Conservation (phyloP, 345 rosid genomes). For the Hypericum androsaemum region DNA sequence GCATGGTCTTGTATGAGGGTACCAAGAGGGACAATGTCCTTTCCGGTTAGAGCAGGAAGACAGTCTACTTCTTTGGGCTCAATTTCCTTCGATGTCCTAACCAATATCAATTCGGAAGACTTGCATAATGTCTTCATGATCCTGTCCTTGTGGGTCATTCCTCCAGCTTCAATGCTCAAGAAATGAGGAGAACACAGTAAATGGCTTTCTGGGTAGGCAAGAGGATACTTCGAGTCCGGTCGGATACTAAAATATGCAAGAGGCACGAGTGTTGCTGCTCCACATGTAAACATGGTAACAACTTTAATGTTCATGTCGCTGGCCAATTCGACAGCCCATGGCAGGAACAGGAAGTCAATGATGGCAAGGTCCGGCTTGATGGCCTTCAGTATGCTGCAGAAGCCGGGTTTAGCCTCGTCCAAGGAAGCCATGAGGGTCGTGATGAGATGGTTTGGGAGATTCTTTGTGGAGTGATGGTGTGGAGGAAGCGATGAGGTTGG, state of each 20-base stretch:
- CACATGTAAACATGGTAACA: slow-evolving; percentile 8
- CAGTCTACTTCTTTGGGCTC: slow-evolving; percentile 25
- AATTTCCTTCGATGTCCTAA: slow-evolving; percentile 17
- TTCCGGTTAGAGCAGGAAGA: slow-evolving; percentile 11
- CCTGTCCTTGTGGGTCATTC: slow-evolving; percentile 13
- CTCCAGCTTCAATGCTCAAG: slow-evolving; percentile 2
- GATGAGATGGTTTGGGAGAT: slow-evolving; percentile 30
- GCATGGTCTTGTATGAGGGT: slow-evolving; percentile 29
- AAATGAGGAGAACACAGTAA: slow-evolving; percentile 6
- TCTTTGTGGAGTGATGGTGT: slow-evolving; percentile 22
- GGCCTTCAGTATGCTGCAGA: slow-evolving; percentile 9
- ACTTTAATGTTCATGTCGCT: slow-evolving; percentile 14
- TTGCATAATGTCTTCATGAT: slow-evolving; percentile 1
- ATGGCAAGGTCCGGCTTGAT: slow-evolving; percentile 21
- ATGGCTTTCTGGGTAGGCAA: slow-evolving; percentile 11
- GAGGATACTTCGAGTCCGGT: not conserved
- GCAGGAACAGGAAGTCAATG: slow-evolving; percentile 22
- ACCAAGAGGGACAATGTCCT: slow-evolving; percentile 19
- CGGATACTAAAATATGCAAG: not conserved
- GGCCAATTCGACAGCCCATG: slow-evolving; percentile 24
- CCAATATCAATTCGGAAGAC: slow-evolving; percentile 15
- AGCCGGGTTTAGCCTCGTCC: slow-evolving; percentile 12
- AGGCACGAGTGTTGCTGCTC: slow-evolving; percentile 8
- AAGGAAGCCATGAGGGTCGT: slow-evolving; percentile 18
- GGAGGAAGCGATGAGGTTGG: slow-evolving; percentile 22